A percentile compares a stretch with the other conserved stretches of the same genome.
These are phyloP conservation scores for Wickerhamomyces kurtzmanii DNA, from an alignment of 805 yeast species.

Conservation along the genomic window DNA sequence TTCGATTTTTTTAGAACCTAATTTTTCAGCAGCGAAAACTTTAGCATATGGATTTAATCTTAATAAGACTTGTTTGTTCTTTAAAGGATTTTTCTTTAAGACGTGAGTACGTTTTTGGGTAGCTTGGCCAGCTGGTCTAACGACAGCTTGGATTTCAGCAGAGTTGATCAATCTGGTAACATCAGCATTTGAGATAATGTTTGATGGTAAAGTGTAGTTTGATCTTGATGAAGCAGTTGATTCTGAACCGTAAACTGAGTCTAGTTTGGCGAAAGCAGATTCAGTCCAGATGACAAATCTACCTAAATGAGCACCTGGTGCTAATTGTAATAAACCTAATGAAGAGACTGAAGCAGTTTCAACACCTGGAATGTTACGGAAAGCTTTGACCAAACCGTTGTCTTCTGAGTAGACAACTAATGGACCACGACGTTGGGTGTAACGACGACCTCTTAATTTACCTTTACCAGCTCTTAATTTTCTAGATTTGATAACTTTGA, in stretches of 20 bases:
- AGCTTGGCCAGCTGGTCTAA: conserved; percentile 93
- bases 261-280: conserved; percentile 94
- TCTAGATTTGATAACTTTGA: conserved; percentile 97
- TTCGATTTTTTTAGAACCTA: conserved; percentile 74
- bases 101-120: conserved; percentile 91
- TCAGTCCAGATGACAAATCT: conserved; percentile 99
- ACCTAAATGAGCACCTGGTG: conserved; percentile 99
- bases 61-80: conserved; percentile 97
- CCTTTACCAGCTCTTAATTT: conserved; percentile 99
- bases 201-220: conserved; percentile 86
- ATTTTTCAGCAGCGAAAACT: conserved; percentile 88
- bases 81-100: conserved; percentile 98
- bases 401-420: conserved; percentile 96
- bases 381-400: conserved; percentile 96
- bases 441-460: conserved; percentile 99
- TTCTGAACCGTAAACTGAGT: conserved; percentile 95
- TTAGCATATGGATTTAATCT: conserved; percentile 99
- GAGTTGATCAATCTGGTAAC: conserved; percentile 97
- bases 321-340: conserved; percentile 94
- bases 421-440: conserved; percentile 99
- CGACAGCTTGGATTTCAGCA: conserved; percentile 96
- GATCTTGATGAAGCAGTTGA: conserved; percentile 76
- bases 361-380: conserved; percentile 99
- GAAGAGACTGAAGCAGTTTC: conserved; percentile 90
- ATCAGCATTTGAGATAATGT: conserved; percentile 93